Percentiles rank a stretch among this genome's conserved stretches.
Conservation (phyloP, 2,329 filamentous ascomycete species). For the Microdochium nivale region DNA sequence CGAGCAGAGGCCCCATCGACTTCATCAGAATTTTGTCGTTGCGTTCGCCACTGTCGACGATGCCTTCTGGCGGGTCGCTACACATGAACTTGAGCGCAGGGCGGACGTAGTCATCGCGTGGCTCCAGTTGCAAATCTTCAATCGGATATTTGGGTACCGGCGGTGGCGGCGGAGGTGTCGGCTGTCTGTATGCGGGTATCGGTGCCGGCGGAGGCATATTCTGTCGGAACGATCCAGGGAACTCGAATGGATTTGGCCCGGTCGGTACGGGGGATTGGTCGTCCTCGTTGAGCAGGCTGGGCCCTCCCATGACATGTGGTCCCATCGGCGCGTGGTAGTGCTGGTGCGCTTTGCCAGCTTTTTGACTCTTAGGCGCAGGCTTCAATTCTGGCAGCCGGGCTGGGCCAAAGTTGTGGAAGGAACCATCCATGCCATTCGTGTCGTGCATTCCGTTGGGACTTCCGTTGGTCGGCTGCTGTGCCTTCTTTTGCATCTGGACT, state of each 20-base stretch:
- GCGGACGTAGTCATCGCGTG: slow-evolving; percentile 56
- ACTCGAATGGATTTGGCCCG: slow-evolving; percentile 37
- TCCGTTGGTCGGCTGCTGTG: slow-evolving; percentile 23
- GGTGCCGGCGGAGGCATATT: slow-evolving; percentile 37
- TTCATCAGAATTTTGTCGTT: slow-evolving; percentile 65
- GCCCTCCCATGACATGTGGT: slow-evolving; percentile 27
- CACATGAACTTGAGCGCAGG: slow-evolving; percentile 74
- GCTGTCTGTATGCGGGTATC: slow-evolving; percentile 28
- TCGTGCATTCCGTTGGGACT: slow-evolving; percentile 24
- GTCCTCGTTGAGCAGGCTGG: slow-evolving; percentile 23
- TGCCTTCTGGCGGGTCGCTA: slow-evolving; percentile 47
- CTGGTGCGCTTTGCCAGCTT: slow-evolving; percentile 45
- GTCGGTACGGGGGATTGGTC: slow-evolving; percentile 27
- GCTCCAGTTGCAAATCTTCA: slow-evolving; percentile 79
- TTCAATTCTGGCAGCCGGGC: slow-evolving; percentile 64
- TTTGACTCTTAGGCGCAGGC: slow-evolving; percentile 62
- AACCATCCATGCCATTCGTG: slow-evolving; percentile 24
- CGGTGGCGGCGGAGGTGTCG: slow-evolving; percentile 54
- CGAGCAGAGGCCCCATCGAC: slow-evolving; percentile 76
- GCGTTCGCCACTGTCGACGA: slow-evolving; percentile 34
- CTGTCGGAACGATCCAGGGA: slow-evolving; percentile 32
- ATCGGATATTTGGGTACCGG: slow-evolving; percentile 89
- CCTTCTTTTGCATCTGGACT: slow-evolving; percentile 56
- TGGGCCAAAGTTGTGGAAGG: slow-evolving; percentile 32
- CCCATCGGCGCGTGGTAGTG: slow-evolving; percentile 30